Evolutionary conservation across 345 rosid species (phyloP), one percentile per base, ranked within the genome.

Genomic region (Lagerstroemia speciosa): DNA sequence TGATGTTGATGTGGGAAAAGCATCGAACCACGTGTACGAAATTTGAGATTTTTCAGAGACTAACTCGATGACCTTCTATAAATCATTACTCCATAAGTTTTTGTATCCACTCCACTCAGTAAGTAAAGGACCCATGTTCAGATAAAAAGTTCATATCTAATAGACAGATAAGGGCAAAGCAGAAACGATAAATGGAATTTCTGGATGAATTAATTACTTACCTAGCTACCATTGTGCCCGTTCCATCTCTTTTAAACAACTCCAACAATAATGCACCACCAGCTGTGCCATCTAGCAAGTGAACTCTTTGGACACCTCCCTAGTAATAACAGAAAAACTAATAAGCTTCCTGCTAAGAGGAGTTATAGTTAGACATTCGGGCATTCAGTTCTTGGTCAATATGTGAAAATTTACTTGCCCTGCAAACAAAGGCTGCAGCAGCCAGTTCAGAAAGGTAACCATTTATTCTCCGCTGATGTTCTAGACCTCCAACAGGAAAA

Each of bases 211-310:
- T 58, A 10, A 38, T 30, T 72, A 69, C 76, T 70, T 76, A 93
- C 98, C 98, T 93, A 52, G 97, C 98, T 27, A 93, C 98, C 98
- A 93, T 93, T 53, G 98, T 93, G 75, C 98, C 98, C 89, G 87
- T 89, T 72, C 97, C 96, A 76, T 94, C 99, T 81, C 99, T 89
- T 80, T 91, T 89, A 74, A 94, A 94, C 66, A 94, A 83, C 75
- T 94, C 97, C 74, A 94, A 67, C 68, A 94, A 72, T 53, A 94
- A 68, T 71, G 87, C 86, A 64, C 99, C 98, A 75, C 91, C 82
- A 66, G 83, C 83, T 46, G 96, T 89, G 73, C 99, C 97, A 81
- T 94, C 97, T 70, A 91, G 74, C 75, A 89, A 88, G 82, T 94
- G 98, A 74, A 93, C 98, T 78, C 99, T 86, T 74, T 91, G 93